Conservation (phyloP, 129 eudicot genomes). For the Artemisia tridentata region DNA sequence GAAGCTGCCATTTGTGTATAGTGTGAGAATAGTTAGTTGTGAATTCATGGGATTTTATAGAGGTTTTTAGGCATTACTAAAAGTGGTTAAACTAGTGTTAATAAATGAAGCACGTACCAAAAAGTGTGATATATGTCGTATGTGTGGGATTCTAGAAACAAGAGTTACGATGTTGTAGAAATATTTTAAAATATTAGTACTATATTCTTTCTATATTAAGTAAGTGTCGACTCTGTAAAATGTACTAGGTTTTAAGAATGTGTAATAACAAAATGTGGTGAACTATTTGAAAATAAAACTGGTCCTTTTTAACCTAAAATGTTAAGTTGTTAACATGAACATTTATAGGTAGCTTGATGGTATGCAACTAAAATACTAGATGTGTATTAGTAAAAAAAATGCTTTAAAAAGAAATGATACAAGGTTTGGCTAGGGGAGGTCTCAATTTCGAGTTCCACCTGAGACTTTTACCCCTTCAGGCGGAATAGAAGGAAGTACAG, state of each 20-base stretch:
- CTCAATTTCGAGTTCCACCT: too few relatives aligned
- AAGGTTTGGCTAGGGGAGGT: too few relatives aligned
- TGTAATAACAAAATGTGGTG: too few relatives aligned
- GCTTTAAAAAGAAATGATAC: too few relatives aligned
- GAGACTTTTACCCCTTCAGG: too few relatives aligned
- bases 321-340: too few relatives aligned
- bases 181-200: background rate
- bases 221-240: background rate
- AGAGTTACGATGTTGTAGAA: background rate
- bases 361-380: background rate
- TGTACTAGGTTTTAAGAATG: background rate
- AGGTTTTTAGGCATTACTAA: conserved; percentile 2
- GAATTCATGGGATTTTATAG: conserved; percentile 30
- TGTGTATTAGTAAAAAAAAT: background rate
- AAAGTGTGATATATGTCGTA: background rate
- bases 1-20: conserved; percentile 29
- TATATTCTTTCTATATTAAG: too few relatives aligned
- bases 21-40: conserved; percentile 15
- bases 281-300: too few relatives aligned
- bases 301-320: too few relatives aligned
- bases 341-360: too few relatives aligned
- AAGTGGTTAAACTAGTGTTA: conserved; percentile 18
- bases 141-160: conserved; percentile 1
- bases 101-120: conserved; percentile 47
- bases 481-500: too few relatives aligned